These are phyloP conservation scores for Fusarium papillatum DNA, from an alignment of 2,329 filamentous ascomycete genomes.

Conservation along the genomic window DNA sequence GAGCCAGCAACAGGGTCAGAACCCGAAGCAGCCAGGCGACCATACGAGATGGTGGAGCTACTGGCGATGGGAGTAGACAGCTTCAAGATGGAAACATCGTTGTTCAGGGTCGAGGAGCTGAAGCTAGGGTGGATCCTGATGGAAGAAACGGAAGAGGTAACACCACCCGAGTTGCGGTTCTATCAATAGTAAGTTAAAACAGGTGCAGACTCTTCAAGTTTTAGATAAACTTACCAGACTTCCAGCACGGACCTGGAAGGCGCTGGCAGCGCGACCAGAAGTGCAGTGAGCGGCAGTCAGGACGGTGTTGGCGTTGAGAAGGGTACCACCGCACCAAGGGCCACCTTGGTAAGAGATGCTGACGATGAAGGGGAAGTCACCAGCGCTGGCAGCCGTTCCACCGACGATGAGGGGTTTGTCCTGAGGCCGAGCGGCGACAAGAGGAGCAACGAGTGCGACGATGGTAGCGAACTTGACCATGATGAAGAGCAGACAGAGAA, in stretches of 20 bases:
- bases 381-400: slow-evolving; percentile 36
- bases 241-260: slow-evolving; percentile 45
- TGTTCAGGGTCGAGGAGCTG: slow-evolving; percentile 28
- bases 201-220: neutral
- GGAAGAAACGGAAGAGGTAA: slow-evolving; percentile 38
- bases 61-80: slow-evolving; percentile 41
- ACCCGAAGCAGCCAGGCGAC: slow-evolving; percentile 36
- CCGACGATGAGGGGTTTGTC: slow-evolving; percentile 40
- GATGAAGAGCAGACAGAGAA: neutral
- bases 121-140: slow-evolving; percentile 43
- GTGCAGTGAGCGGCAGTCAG: slow-evolving; percentile 50
- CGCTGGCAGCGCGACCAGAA: slow-evolving; percentile 20
- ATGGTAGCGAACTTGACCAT: slow-evolving; percentile 32
- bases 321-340: slow-evolving; percentile 46
- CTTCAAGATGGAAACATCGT: slow-evolving; percentile 48
- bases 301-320: slow-evolving; percentile 49
- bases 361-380: slow-evolving; percentile 51
- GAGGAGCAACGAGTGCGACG: slow-evolving; percentile 18
- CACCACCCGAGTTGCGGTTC: slow-evolving; percentile 45
- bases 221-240: slow-evolving; percentile 30
- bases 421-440: slow-evolving; percentile 30
- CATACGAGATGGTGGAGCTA: slow-evolving; percentile 43
- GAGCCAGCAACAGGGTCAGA: slow-evolving; percentile 43
- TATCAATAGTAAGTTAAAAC: neutral
- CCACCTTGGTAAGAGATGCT: slow-evolving; percentile 25